phyloP scores from a whole-genome alignment of 73 alveolate genomes.

The Breviolum minutum region DNA sequence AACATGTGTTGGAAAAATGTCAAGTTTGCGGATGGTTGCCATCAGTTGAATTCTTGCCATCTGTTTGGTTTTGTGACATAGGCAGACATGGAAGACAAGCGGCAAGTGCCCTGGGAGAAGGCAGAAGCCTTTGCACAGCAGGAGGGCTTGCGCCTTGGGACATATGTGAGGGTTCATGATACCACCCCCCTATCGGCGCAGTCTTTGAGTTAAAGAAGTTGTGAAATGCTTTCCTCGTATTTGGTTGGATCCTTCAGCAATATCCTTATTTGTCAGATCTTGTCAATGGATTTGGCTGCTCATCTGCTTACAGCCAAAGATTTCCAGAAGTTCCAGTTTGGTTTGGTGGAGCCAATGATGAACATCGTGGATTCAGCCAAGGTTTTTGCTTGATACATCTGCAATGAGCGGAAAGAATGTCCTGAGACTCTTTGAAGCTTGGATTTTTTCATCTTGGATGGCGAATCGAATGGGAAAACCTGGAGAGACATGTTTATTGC shows the following conservation, averaged over 20 bases:
- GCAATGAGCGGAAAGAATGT: slow-evolving; percentile 88
- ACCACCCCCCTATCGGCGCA: not conserved
- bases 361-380: not conserved
- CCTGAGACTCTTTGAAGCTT: slow-evolving; percentile 35
- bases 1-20: not conserved
- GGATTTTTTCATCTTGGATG: not conserved
- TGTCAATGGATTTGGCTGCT: no score
- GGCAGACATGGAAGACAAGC: slow-evolving; percentile 87
- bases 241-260: not conserved
- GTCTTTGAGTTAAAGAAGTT: not conserved
- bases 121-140: slow-evolving; percentile 83
- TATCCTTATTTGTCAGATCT: no score
- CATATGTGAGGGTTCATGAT: not conserved
- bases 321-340: no score
- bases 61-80: not conserved
- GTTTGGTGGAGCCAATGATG: not conserved
- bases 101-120: slow-evolving; percentile 89
- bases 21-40: not conserved
- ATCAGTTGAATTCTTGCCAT: no score
- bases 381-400: slow-evolving; percentile 79
- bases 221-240: not conserved
- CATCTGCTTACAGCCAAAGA: no score
- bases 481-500: not conserved
- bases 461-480: not conserved
- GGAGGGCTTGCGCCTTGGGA: slow-evolving; percentile 72